Evolutionary conservation across 1,139 yeast genomes (phyloP), one percentile per base, ranked within the genome.

Genomic region (Pichia inconspicua): DNA sequence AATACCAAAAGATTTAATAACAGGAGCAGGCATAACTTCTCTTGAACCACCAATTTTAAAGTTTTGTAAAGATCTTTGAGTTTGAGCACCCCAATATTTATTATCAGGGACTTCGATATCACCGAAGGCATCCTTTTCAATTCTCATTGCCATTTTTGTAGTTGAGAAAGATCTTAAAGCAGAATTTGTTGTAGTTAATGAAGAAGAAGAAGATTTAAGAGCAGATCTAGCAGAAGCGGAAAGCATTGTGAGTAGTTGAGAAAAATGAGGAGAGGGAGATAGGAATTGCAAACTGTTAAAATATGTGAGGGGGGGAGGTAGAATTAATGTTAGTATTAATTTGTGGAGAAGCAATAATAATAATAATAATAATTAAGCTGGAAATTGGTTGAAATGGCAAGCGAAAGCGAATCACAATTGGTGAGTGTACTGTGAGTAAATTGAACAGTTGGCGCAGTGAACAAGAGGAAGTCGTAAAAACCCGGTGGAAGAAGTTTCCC

Each of bases 11-110:
- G 98, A 96, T 60, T 76, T 78, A 59, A 92, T 83, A 52, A 92
- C 75, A 35, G 98, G 97, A 58, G 80, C 80, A 45, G 98, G 98
- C 83, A 92, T 84, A 55, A 78, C 77, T 64, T 94, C 97, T 56
- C 90, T 81, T 30, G 77, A 74, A 49, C 97, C 97, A 57, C 98
- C 98, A 63, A 92, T 92, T 68, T 89, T 86, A 75, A 92, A 92
- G 76, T 92, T 92, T 70, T 83, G 85, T 61, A 82, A 77, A 14
- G 97, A 84, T 69, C 95, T 80, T 68, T 94, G 97, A 52, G 98
- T 92, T 72, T 92, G 98, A 41, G 98, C 97, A 53, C 98, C 97
- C 87, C 96, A 90, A 74, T 90, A 90, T 66, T 80, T 82, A 63
- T 84, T 76, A 53, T 78, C 71, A 51, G 89, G 95, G 46, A 90